Base-by-base conservation (phyloP, 148 eudicot species). In the Talinum fruticosum region DNA sequence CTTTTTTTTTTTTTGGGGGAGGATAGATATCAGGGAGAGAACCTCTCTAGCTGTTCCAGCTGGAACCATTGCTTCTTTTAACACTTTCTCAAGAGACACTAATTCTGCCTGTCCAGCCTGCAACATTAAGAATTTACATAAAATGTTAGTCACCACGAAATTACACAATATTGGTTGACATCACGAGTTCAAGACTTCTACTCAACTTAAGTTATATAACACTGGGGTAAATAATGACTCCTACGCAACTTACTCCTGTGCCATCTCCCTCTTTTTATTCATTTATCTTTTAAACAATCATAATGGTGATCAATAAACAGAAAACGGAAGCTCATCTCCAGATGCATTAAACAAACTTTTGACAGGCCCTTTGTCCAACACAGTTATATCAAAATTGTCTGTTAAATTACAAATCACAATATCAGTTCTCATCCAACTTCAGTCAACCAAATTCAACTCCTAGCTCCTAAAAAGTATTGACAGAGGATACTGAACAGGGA, bases 11-110 rank as follows among this genome's bases (percentile, higher is more conserved):
- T 67, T 34, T 34, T 33, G 73, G 15, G 75, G 69, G 35, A 41
- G 34, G 65, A 8, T 34, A 6, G 28, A 35, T 47, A 66, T 6
- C 4, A 23, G 67, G 14, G 29, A 23, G 21, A 72, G 87, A 73
- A 96, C 99, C 99, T 96, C 97, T 88, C 99, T 87, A 32, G 95
- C 97, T 37, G 89, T 86, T 75, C 99, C 99, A 79, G 90, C 86
- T 69, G 93, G 84, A 83, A 84, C 88, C 98, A 96, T 88, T 54
- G 88, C 86, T 49, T 84, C 88, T 84, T 90, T 96, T 69, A 96
- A 53, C 54, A 86, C 86, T 84, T 88, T 93, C 87, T 96, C 99
- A 59, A 96, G 86, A 79, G 94, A 87, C 76, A 96, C 84, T 76
- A 96, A 72, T 83, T 96, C 99, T 77, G 95, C 87, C 82, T 93